Evolutionary conservation across 2,329 filamentous ascomycete genomes (phyloP), one percentile per base, ranked within the genome.

Genomic region (Calonectria montana): DNA sequence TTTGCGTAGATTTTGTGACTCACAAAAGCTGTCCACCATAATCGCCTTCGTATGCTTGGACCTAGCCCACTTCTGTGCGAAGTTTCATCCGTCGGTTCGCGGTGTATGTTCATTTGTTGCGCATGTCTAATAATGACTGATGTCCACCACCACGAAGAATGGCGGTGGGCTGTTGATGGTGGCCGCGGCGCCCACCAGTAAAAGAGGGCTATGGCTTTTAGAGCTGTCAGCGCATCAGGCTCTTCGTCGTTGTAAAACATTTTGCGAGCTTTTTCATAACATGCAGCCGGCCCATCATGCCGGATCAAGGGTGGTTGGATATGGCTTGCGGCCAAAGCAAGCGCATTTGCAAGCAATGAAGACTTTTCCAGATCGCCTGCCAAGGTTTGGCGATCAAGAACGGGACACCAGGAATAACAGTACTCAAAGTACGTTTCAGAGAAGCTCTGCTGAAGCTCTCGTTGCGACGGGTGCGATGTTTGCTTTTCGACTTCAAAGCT

Each of bases 61-160:
- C 73, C 72, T 3, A 76, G 37, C 18, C 55, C 55, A 1, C 21
- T 62, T 16, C 74, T 70, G 4, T 79, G 67, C 67, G 76, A 62
- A 66, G 80, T 71, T 2, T 73, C 71, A 0, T 74, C 67, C 0
- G 75, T 72, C 0, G 82, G 83, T 59, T 86, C 84, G 2, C 84
- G 82, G 53, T 86, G 85, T 8, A 86, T 77, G 43, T 84, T 84
- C 77, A 86, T 82, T 67, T 87, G 84, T 66, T 87, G 85, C 2
- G 83, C 84, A 68, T 85, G 83, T 15, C 85, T 76, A 23, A 87
- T 85, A 16, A 84, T 80, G 4, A 86, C 81, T 2, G 82, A 83
- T 0, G 84, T 86, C 85, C 85, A 86, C 85, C 85, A 86, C 84
- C 84, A 86, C 25, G 83, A 83, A 2, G 83, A 81, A 72, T 86